A percentile compares a stretch with the other conserved stretches of the same genome.
These are phyloP conservation scores for Jamesozyma piceae DNA, from an alignment of 805 yeast genomes.

Conservation along the genomic window DNA sequence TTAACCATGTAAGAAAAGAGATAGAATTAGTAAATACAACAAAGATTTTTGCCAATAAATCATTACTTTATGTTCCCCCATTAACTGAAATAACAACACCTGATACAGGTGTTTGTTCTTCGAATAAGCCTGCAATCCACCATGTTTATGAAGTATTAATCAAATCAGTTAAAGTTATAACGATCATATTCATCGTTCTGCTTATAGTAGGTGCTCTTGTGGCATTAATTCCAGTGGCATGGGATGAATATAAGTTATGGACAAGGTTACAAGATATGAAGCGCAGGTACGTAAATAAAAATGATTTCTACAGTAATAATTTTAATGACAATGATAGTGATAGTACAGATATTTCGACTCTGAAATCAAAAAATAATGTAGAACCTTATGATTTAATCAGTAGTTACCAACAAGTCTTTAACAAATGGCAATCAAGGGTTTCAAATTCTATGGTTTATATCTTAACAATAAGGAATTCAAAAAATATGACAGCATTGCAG, in stretches of 20 bases:
- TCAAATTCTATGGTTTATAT: slow-evolving; percentile 5
- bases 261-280: slow-evolving; percentile 33
- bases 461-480: background rate
- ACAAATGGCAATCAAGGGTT: slow-evolving; percentile 15
- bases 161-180: slow-evolving; percentile 28
- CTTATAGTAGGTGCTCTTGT: slow-evolving; percentile 35
- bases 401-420: slow-evolving; percentile 15
- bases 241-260: slow-evolving; percentile 43
- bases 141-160: slow-evolving; percentile 30
- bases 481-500: background rate
- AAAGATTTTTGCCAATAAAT: slow-evolving; percentile 12
- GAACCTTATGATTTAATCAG: slow-evolving; percentile 13
- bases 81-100: slow-evolving; percentile 11
- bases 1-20: slow-evolving; percentile 37
- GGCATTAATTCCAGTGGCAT: slow-evolving; percentile 36
- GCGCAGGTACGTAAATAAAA: slow-evolving; percentile 7
- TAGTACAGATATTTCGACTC: background rate
- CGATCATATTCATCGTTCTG: slow-evolving; percentile 34
- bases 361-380: background rate
- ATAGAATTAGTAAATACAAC: slow-evolving; percentile 31
- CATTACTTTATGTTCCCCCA: slow-evolving; percentile 36
- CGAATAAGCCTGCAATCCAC: slow-evolving; percentile 33
- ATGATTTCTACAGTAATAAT: slow-evolving; percentile 1
- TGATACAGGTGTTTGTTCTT: slow-evolving; percentile 33
- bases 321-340: background rate